Evolutionary conservation across 73 alveolate species (phyloP), one percentile per base, ranked within the genome.

Genomic region (Effrenium voratum): DNA sequence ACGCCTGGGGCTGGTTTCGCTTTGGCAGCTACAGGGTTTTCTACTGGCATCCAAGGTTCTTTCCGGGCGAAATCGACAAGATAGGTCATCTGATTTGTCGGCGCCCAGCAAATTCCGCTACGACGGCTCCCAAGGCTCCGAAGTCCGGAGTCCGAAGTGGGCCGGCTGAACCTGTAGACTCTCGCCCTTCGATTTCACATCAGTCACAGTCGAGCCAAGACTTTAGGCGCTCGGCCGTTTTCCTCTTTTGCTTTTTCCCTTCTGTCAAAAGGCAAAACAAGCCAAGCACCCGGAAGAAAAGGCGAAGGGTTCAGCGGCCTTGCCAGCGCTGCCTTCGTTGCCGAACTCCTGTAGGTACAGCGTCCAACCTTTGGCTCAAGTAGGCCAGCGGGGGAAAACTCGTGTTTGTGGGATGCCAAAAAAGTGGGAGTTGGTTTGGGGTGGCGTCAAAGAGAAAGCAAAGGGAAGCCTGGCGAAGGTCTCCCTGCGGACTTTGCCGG

Each of bases 311-410:
- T n/a, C n/a, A n/a, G n/a, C n/a, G 8, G 87, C 87, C 60, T 80
- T 80, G 46, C 91, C 91, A 46, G 91, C 91, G 28, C 91, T 80
- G 91, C 45, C 70, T 10, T 80, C 91, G 19, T 44, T 10, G 5
- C 91, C 91, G 46, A 80, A 80, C 70, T 80, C 91, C 46, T 80
- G 44, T 66, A 80, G 91, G 91, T 80, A 80, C 46, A 80, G 28
- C 28, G 91, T 40, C 91, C 91, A 80, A 45, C 91, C 87, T 77
- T 26, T 24, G 60, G 15, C 4, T 5, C 28, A 12, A 0, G 52
- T 13, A 2, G 83, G 36, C 34, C 34, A 19, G 46, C 83, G 13
- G 49, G 52, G 16, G n/a, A 22, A 22, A 30, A 57, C n/a, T 22
- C 72, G 16, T 30, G n/a, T 57, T 30, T 57, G 28, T 30, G 72